Percentiles rank a stretch among this genome's conserved stretches.
These are phyloP conservation scores for Acer negundo DNA, from an alignment of 345 rosid species.

Conservation along the genomic window DNA sequence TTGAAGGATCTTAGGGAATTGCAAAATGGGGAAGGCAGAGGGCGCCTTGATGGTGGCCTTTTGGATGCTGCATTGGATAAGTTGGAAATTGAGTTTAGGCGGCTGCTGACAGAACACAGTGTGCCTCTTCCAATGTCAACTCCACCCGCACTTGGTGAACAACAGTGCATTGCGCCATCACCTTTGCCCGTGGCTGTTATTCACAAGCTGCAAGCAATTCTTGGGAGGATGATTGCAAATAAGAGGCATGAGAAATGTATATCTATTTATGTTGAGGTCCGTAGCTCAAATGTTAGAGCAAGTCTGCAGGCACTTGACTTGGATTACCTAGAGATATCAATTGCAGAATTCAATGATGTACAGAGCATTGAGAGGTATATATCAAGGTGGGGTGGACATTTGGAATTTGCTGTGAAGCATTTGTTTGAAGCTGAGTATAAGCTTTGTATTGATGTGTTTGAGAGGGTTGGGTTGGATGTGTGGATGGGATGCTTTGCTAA, in stretches of 20 bases:
- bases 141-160: conserved; percentile 54
- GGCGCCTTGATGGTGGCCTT: conserved; percentile 83
- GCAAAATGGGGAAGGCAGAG: conserved; percentile 42
- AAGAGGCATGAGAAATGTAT: conserved; percentile 80
- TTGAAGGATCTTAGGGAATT: conserved; percentile 65
- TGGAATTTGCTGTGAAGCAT: conserved; percentile 99
- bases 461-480: conserved; percentile 75
- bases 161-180: conserved; percentile 83
- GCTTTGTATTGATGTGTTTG: conserved; percentile 94
- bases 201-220: conserved; percentile 88
- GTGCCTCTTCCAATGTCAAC: conserved; percentile 93
- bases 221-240: conserved; percentile 86
- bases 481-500: conserved; percentile 98
- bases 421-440: conserved; percentile 94
- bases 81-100: conserved; percentile 71
- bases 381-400: conserved; percentile 92
- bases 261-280: conserved; percentile 84
- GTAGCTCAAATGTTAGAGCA: conserved; percentile 84
- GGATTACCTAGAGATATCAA: conserved; percentile 91
- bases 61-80: conserved; percentile 79
- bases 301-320: conserved; percentile 90
- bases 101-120: conserved; percentile 79
- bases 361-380: conserved; percentile 90
- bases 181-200: conserved; percentile 84
- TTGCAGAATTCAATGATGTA: conserved; percentile 81